Conservation (phyloP, 345 rosid genomes). For the Euphorbia pulcherrima region DNA sequence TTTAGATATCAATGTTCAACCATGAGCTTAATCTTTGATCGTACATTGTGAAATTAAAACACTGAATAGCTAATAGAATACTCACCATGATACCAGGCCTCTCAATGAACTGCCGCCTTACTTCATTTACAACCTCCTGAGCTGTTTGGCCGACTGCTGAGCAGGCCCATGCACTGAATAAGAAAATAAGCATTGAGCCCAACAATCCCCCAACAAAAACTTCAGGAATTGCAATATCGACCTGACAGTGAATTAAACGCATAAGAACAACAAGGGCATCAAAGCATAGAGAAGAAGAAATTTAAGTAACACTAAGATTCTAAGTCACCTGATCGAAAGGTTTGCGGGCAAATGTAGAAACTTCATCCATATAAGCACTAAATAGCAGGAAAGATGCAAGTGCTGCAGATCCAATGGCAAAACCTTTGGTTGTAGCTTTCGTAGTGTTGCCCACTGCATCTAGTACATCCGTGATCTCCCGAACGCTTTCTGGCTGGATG, state of each 20-base stretch:
- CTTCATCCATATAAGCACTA: constrained; percentile 99
- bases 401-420: constrained; percentile 99
- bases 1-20: not conserved
- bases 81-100: constrained; percentile 98
- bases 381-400: constrained; percentile 98
- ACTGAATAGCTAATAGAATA: constrained; percentile 2
- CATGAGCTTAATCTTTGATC: not conserved
- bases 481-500: constrained; percentile 93
- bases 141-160: constrained; percentile 97
- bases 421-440: constrained; percentile 98
- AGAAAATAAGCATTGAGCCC: constrained; percentile 94
- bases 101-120: constrained; percentile 94
- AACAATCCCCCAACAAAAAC: constrained; percentile 90
- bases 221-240: constrained; percentile 95
- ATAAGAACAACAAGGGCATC: not conserved
- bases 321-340: constrained; percentile 74
- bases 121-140: constrained; percentile 99
- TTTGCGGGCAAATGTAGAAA: constrained; percentile 66
- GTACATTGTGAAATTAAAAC: not conserved
- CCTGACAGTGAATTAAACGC: constrained; percentile 43
- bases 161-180: constrained; percentile 97
- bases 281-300: not conserved
- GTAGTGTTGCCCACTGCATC: constrained; percentile 99
- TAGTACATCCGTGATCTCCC: constrained; percentile 94
- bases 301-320: constrained; percentile 7